Evolutionary conservation across 2,329 filamentous ascomycete genomes (phyloP).

Genomic region (Tolypocladium guangdongense): DNA sequence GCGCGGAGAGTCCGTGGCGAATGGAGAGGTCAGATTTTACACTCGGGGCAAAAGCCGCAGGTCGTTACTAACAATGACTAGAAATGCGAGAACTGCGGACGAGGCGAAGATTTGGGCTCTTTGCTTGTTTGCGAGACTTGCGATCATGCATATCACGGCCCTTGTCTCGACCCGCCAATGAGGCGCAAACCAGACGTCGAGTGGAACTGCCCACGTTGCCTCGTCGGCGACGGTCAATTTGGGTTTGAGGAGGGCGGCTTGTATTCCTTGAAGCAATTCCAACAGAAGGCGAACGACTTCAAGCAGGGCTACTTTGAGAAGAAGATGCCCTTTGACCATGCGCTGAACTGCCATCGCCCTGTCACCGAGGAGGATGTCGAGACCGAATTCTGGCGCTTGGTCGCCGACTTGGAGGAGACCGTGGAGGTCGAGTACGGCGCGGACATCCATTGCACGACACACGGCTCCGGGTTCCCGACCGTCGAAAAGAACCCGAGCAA

Average conservation of each 20-base stretch:
- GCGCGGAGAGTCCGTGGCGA: conserved; percentile 37
- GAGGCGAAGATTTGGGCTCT: conserved; percentile 58
- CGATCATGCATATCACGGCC: conserved; percentile 75
- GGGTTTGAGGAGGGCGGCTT: conserved; percentile 94
- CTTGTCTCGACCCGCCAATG: conserved; percentile 79
- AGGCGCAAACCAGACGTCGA: conserved; percentile 69
- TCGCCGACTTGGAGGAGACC: conserved; percentile 86
- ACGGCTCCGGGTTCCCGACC: conserved; percentile 93
- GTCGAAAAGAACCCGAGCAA: conserved; percentile 84
- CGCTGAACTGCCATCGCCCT: conserved; percentile 67
- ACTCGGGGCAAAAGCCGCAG: conserved; percentile 11
- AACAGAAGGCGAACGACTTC: conserved; percentile 91
- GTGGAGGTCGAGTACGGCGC: conserved; percentile 97
- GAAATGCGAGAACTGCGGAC: conserved; percentile 82
- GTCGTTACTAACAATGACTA: conserved; percentile 9
- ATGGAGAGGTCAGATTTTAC: conserved; percentile 27
- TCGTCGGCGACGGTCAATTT: conserved; percentile 93
- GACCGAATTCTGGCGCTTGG: conserved; percentile 90
- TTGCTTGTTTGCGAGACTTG: conserved; percentile 85
- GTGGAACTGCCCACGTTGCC: conserved; percentile 91
- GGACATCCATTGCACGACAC: conserved; percentile 95
- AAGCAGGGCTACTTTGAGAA: conserved; percentile 88
- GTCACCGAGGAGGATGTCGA: conserved; percentile 95
- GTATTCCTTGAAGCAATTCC: conserved; percentile 91
- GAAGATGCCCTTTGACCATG: conserved; percentile 79